Evolutionary conservation across 2,329 filamentous ascomycete species (phyloP), one percentile per base, ranked within the genome.

Genomic region (Colletotrichum tropicicola): DNA sequence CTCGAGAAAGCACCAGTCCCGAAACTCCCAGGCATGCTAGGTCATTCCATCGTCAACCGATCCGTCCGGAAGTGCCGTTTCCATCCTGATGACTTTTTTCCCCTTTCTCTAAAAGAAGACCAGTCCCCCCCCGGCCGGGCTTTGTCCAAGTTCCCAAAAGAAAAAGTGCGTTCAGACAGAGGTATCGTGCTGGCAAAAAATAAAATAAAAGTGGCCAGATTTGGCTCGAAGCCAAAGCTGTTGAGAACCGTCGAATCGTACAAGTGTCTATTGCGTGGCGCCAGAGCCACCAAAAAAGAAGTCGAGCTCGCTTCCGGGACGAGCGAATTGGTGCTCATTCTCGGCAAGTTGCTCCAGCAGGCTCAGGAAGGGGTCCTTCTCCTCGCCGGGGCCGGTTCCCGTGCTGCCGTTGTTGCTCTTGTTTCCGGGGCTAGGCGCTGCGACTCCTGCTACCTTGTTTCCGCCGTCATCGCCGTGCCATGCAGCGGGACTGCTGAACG

Each of bases 281-380:
- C 65, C 67, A 27, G 59, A 58, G 6, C 75, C 75, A 3, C 71
- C 75, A 27, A 94, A 78, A 72, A 94, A 94, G 77, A 93, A 94
- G 74, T 95, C 92, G 71, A 96, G 79, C 73, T 95, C 92, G 68
- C 86, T 90, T 12, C 90, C 91, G 9, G 89, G 87, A 0, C 87
- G 82, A 43, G 83, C 83, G 56, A 78, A 73, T 21, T 75, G 74
- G 57, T 91, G 86, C 76, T 95, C 92, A 71, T 93, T 94, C 76
- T 96, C 92, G 0, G 92, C 92, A 63, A 96, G 82, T 77, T 96
- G 92, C 74, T 96, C 92, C 35, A 96, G 79, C 43, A 96, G 78
- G 66, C 87, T 92, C 41, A 96, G 77, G 73, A 97, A 96, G 0
- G 92, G 92, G 72, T 96, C 93, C 70, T 92, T 94, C 69, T 95